Conservation (phyloP, 2,329 filamentous ascomycete species). For the Aspergillus costaricaensis region DNA sequence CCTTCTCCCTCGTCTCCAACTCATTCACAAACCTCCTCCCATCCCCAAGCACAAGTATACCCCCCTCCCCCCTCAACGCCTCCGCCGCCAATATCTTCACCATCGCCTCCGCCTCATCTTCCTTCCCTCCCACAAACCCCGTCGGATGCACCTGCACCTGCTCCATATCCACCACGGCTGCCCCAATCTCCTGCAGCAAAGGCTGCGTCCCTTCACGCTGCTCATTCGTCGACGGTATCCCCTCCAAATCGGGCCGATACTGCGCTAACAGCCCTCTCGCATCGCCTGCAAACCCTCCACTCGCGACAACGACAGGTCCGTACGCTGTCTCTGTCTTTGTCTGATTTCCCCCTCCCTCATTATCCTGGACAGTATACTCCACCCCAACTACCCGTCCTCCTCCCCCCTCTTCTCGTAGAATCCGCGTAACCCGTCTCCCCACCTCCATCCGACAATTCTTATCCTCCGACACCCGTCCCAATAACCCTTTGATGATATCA, state of each 20-base stretch:
- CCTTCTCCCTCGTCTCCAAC: constrained; percentile 59
- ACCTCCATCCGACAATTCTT: constrained; percentile 54
- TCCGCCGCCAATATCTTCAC: constrained; percentile 67
- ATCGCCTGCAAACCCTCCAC: constrained; percentile 66
- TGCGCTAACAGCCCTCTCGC: constrained; percentile 57
- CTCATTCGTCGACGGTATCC: constrained; percentile 65
- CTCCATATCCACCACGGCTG: constrained; percentile 49
- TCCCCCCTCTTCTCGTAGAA: constrained; percentile 43
- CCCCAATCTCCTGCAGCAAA: constrained; percentile 44
- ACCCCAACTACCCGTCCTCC: constrained; percentile 53
- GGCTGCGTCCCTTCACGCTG: constrained; percentile 56
- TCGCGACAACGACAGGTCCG: constrained; percentile 62
- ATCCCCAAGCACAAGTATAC: constrained; percentile 51
- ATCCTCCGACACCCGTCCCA: constrained; percentile 53
- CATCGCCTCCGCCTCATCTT: constrained; percentile 41
- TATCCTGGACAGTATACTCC: constrained; percentile 43
- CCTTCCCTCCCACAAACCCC: constrained; percentile 59
- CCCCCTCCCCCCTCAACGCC: constrained; percentile 63
- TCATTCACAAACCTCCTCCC: constrained; percentile 65
- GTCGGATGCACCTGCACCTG: constrained; percentile 66
- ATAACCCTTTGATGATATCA: constrained; percentile 58
- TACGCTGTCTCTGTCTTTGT: constrained; percentile 37
- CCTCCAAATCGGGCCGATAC: constrained; percentile 61
- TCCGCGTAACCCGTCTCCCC: constrained; percentile 54
- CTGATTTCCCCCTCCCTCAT: constrained; percentile 30